Percentiles rank a stretch among this genome's conserved stretches.
Conservation (phyloP, 805 yeast genomes). For the Saturnispora dispora region DNA sequence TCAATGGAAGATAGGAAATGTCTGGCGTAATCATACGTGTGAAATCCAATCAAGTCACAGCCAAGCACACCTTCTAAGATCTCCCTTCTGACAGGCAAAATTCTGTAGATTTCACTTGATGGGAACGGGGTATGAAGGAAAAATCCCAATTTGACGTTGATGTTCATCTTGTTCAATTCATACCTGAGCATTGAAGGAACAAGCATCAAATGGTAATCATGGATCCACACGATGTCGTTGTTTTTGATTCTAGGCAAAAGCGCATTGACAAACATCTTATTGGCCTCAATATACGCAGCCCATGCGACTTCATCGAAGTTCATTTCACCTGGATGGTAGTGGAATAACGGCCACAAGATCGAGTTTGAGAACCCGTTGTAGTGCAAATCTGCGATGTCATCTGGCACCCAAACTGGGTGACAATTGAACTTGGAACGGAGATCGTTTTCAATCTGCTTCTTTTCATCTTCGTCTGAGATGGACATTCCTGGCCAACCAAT, state of each 20-base stretch:
- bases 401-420: conserved; percentile 79
- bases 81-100: conserved; percentile 90
- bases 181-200: conserved; percentile 80
- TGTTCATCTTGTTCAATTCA: conserved; percentile 37
- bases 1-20: conserved; percentile 89
- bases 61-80: conserved; percentile 84
- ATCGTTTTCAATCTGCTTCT: conserved; percentile 58
- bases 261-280: conserved; percentile 66
- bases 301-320: conserved; percentile 95
- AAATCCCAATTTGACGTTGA: conserved; percentile 75
- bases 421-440: conserved; percentile 74
- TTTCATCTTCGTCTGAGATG: conserved; percentile 62
- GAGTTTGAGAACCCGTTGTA: conserved; percentile 94
- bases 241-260: conserved; percentile 64
- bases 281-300: conserved; percentile 96
- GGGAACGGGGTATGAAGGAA: conserved; percentile 98
- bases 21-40: conserved; percentile 97
- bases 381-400: conserved; percentile 88
- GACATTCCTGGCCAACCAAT: conserved; percentile 97
- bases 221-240: conserved; percentile 92
- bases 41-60: conserved; percentile 94
- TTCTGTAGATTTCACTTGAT: conserved; percentile 89
- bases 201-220: conserved; percentile 94
- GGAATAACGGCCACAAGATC: conserved; percentile 96
- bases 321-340: conserved; percentile 98